These are phyloP conservation scores for Colletotrichum sp. DNA, from an alignment of 2,329 filamentous ascomycete species.

Conservation along the genomic window DNA sequence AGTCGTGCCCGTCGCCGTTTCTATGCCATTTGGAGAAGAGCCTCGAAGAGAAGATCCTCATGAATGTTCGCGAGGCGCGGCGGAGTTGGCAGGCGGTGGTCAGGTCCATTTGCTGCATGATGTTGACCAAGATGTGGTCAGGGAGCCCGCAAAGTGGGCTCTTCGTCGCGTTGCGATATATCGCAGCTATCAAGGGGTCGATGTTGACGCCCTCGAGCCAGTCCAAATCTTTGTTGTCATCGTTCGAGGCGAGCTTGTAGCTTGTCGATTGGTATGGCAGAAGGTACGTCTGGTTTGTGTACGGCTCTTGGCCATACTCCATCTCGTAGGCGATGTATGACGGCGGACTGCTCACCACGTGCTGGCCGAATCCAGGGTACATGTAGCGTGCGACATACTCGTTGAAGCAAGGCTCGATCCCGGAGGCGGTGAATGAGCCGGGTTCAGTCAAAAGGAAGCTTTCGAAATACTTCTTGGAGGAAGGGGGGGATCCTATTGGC, in stretches of 20 bases:
- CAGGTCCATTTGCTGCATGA: neutral
- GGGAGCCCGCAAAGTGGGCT: neutral
- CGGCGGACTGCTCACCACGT: rapidly evolving
- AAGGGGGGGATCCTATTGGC: no score
- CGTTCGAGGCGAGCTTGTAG: neutral
- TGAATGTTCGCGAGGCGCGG: neutral
- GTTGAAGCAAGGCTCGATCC: no score
- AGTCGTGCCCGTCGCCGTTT: neutral
- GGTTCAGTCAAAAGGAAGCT: no score
- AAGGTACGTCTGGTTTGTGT: neutral
- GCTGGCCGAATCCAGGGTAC: neutral
- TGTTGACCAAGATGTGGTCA: neutral
- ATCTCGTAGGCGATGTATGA: neutral
- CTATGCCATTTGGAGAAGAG: neutral
- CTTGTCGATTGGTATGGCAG: neutral
- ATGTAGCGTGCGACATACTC: no score
- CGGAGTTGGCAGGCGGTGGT: neutral
- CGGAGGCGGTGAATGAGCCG: no score
- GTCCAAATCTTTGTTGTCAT: neutral
- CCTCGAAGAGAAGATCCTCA: neutral
- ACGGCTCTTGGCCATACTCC: neutral
- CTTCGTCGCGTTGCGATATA: neutral
- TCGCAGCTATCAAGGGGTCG: neutral
- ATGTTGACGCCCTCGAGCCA: neutral
- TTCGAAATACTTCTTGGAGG: no score